Conservation (phyloP, 306 rosid genomes). For the Lathyrus oleraceus region DNA sequence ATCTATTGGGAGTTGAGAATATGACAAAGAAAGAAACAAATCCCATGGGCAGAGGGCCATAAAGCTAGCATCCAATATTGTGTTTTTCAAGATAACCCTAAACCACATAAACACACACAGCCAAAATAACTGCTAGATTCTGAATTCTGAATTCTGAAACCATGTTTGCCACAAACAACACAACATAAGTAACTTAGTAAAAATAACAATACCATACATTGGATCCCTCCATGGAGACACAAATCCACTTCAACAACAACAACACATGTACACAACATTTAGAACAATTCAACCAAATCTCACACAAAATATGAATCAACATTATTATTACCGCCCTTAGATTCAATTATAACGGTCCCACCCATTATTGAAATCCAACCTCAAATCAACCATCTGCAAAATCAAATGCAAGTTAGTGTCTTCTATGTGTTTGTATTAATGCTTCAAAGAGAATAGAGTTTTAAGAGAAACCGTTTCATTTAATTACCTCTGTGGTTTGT, state of each 20-base stretch:
- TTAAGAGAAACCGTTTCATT: neutral
- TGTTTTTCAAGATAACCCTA: neutral
- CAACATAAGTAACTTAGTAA: constrained; percentile 29
- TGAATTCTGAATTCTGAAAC: constrained; percentile 30
- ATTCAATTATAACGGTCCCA: constrained; percentile 35
- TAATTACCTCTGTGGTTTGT: constrained; percentile 50
- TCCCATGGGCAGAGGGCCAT: neutral
- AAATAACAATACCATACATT: constrained; percentile 33
- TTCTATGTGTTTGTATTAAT: neutral
- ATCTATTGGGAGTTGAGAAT: neutral
- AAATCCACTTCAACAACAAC: constrained; percentile 40
- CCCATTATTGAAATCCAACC: constrained; percentile 40
- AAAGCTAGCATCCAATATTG: constrained; percentile 12
- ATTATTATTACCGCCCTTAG: constrained; percentile 42
- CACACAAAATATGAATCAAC: constrained; percentile 33
- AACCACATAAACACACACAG: constrained; percentile 21
- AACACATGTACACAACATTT: constrained; percentile 17
- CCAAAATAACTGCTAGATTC: constrained; percentile 2
- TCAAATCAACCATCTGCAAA: constrained; percentile 75
- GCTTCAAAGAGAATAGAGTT: neutral
- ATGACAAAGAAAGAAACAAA: constrained; percentile 7
- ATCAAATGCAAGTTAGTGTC: constrained; percentile 12
- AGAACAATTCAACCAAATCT: constrained; percentile 25
- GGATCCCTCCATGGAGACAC: constrained; percentile 64
- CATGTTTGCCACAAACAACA: constrained; percentile 34